Conservation (phyloP, 202 grass and related monocot genomes). For the Hordeum pubiflorum region DNA sequence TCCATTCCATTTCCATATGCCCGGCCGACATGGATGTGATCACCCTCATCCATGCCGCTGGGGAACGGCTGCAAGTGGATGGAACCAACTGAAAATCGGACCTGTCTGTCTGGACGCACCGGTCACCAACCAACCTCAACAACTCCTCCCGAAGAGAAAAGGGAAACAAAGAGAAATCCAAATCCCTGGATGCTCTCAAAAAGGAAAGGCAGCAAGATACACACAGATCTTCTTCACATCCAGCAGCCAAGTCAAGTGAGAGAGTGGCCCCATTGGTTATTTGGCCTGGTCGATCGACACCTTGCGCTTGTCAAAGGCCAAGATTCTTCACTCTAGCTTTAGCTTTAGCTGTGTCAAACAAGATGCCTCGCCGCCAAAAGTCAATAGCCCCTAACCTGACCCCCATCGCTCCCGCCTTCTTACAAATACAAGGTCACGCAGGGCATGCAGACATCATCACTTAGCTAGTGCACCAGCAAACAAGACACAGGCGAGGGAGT, state of each 20-base stretch:
- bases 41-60: not conserved
- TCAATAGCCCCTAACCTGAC: not conserved
- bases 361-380: not conserved
- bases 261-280: not conserved
- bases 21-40: not conserved
- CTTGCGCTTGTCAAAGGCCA: not conserved
- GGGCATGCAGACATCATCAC: slow-evolving; percentile 1
- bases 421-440: slow-evolving; percentile 24
- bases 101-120: not conserved
- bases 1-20: slow-evolving; percentile 8
- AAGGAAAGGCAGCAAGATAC: not conserved
- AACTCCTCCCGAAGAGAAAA: not conserved
- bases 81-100: not conserved
- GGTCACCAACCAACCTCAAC: slow-evolving; percentile 30
- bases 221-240: not conserved
- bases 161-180: not conserved
- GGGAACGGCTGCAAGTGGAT: not conserved
- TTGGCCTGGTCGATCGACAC: not conserved
- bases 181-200: not conserved
- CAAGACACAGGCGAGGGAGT: not conserved
- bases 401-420: not conserved
- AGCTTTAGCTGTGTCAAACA: slow-evolving; percentile 17
- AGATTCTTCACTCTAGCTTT: slow-evolving; percentile 6
- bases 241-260: not conserved
- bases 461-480: not conserved